These are phyloP conservation scores for Cadophora luteo-olivacea DNA, from an alignment of 2,329 filamentous ascomycete genomes.

Conservation along the genomic window DNA sequence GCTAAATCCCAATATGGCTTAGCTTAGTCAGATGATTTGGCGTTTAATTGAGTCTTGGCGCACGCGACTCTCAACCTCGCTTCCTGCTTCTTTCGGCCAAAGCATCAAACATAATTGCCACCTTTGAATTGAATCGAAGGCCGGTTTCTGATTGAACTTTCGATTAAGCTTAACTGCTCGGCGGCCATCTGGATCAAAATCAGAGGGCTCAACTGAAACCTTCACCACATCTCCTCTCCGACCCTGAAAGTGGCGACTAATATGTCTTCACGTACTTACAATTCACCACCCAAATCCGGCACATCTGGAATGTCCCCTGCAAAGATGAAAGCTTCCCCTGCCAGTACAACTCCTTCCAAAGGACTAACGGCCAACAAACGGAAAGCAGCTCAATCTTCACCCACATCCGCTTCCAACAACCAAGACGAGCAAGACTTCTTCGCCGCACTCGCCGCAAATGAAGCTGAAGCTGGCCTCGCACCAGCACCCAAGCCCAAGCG, in stretches of 20 bases:
- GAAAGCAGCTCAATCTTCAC: slow-evolving; percentile 17
- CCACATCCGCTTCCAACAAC: slow-evolving; percentile 18
- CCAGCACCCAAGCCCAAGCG: slow-evolving; percentile 28
- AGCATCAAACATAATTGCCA: not conserved
- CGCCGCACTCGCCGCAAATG: slow-evolving; percentile 19
- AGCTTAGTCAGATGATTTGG: slow-evolving; percentile 20
- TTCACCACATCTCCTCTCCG: not conserved
- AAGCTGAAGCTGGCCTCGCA: slow-evolving; percentile 24
- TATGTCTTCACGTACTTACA: not conserved
- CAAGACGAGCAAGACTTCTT: slow-evolving; percentile 23
- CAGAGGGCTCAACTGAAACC: not conserved
- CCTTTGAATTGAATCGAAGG: not conserved
- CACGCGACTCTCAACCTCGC: slow-evolving; percentile 1
- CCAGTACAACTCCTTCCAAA: not conserved
- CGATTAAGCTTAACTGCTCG: too few species aligned
- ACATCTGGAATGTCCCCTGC: not conserved
- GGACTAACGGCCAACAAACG: slow-evolving; percentile 25
- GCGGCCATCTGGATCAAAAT: not conserved
- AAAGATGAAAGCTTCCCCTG: not conserved
- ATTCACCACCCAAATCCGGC: not conserved
- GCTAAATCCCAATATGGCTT: slow-evolving; percentile 21
- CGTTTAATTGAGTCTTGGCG: not conserved
- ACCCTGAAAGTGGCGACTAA: not conserved
- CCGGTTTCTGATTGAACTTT: not conserved
- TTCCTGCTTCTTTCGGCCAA: not conserved